phyloP scores from a whole-genome alignment of 345 rosid genomes.

The Ceriops decandra region DNA sequence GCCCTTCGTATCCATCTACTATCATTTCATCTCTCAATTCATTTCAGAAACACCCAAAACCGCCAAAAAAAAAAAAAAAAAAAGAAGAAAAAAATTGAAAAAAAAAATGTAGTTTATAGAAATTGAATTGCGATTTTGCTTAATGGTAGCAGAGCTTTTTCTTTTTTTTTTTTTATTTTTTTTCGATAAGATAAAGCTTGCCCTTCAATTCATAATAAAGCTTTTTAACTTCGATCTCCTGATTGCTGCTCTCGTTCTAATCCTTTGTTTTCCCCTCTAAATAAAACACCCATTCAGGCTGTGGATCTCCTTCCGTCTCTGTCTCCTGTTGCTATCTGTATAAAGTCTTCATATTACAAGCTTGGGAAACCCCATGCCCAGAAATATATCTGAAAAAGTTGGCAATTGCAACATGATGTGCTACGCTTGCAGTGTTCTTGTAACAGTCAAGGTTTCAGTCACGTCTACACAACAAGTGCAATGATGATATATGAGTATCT shows the following conservation, averaged over 20 bases:
- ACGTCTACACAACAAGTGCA: slow-evolving; percentile 7
- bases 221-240: background rate
- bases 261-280: too few species aligned
- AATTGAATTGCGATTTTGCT: slow-evolving; percentile 11
- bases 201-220: background rate
- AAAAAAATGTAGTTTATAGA: background rate
- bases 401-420: too few species aligned
- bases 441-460: slow-evolving; percentile 12
- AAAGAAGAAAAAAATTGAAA: background rate
- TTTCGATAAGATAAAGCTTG: background rate
- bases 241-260: background rate
- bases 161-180: background rate
- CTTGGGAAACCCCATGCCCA: too few species aligned
- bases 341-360: too few species aligned
- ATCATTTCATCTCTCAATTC: background rate
- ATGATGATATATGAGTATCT: slow-evolving; percentile 20
- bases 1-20: background rate
- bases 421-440: background rate
- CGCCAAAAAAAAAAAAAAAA: background rate
- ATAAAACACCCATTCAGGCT: too few species aligned
- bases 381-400: too few species aligned
- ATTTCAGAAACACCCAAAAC: background rate
- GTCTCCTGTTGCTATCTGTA: background rate
- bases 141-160: slow-evolving; percentile 9
- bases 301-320: background rate